Base-by-base conservation (phyloP, 1,284 basidiomycete genomes). In the Apiotrichum sp. region DNA sequence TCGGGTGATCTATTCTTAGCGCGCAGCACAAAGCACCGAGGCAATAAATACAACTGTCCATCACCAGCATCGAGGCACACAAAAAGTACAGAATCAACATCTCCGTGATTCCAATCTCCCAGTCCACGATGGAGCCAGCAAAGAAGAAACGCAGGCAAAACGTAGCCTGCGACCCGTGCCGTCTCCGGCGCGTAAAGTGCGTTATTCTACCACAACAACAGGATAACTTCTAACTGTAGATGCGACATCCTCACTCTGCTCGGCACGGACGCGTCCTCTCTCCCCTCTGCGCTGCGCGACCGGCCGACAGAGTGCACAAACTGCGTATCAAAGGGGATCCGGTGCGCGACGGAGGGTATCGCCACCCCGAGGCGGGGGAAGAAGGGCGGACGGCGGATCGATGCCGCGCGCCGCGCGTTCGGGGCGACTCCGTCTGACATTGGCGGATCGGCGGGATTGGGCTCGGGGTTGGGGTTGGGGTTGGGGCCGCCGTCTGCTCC, bases 331-430 rank as follows among this genome's bases (percentile, higher is more conserved):
- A 73, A 73, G 47, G 67, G 65, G 22, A 52, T 73, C 16, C 65
- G 62, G 42, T 73, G 71, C 55, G 66, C 69, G 2, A 69, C 67
- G 4, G 56, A 67, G 29, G 64, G 65, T 52, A 73, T 73, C 29
- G 50, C 66, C 29, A 70, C 70, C 48, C 71, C 71, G 3, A 57
- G 57, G 6, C 67, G 61, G 53, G 67, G 68, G n/a, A 73, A 71
- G 46, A 73, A 73, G 55, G 69, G 69, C n/a, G 69, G 71, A 3
- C 63, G 59, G 50, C 61, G 71, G 51, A 73, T 73, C 29, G 68
- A 70, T 29, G 64, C 67, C 48, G 71, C 71, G 2, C 63, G 59
- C 55, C 62, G 61, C 55, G 61, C 51, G 52, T 73, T 62, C 49
- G 71, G 71, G 7, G 22, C 22, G 22, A 22, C 22, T 22, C 22